Conservation (phyloP, 805 yeast genomes). For the Maudiozyma bulderi region DNA sequence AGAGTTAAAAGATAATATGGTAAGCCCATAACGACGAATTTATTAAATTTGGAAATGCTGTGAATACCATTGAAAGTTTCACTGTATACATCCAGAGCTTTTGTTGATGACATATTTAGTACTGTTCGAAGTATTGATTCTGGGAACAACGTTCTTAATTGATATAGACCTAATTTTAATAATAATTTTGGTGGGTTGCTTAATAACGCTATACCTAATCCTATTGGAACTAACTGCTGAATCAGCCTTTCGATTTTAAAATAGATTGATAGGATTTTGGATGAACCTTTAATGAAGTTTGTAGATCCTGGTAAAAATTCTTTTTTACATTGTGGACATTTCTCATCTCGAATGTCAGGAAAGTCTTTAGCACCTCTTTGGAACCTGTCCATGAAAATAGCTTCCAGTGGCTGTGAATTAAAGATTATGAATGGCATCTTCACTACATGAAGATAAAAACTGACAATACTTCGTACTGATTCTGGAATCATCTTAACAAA, state of each 20-base stretch:
- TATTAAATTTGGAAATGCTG: conserved; percentile 12
- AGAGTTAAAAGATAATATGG: conserved; percentile 12
- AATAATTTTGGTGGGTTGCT: conserved; percentile 14
- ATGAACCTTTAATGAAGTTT: neutral
- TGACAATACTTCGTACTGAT: neutral
- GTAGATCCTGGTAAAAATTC: neutral
- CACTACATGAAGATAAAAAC: neutral
- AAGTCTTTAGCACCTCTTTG: neutral
- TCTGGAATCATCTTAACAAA: neutral
- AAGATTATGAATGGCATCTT: neutral
- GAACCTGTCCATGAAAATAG: neutral
- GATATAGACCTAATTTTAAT: conserved; percentile 21
- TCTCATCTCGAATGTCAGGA: neutral
- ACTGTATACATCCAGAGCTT: conserved; percentile 21
- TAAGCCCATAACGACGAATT: conserved; percentile 14
- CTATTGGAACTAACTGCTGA: conserved; percentile 3
- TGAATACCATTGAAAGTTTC: conserved; percentile 15
- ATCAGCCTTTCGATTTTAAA: conserved; percentile 3
- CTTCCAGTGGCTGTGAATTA: neutral
- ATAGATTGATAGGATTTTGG: neutral
- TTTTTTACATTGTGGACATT: conserved; percentile 12
- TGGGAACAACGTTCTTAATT: conserved; percentile 21
- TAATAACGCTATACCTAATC: neutral
- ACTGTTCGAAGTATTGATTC: conserved; percentile 17
- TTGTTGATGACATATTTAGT: conserved; percentile 20